Base-by-base conservation (phyloP, 148 eudicot species). In the Amaranthus palmeri region DNA sequence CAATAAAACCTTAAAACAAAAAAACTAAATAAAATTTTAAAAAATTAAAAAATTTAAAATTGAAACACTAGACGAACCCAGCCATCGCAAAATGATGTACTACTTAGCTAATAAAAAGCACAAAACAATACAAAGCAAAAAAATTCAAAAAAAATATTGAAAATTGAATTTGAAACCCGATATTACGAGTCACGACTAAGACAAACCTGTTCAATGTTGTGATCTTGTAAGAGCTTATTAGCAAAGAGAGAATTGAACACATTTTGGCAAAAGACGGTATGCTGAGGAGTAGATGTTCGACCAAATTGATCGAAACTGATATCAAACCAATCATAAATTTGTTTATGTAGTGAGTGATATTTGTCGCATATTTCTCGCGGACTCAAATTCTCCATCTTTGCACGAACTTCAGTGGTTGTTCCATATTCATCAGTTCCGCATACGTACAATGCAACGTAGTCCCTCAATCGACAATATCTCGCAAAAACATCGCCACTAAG, bases 351-450 rank as follows among this genome's bases (percentile, higher is more conserved):
- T 9, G 12, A 14, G 11, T 63, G 57, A 15, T 7, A 62, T 13
- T 73, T 64, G 9, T 73, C 76, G 9, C 70, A 25, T 12, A 72
- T 50, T 3, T 62, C 42, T 5, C 42, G 54, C 9, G 65, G 54
- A 0, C 54, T 45, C 1, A 71, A 17, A 10, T 71, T 71, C 5
- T 58, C 65, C 54, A 2, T 41, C 7, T 14, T 40, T 2, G 62
- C 72, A 8, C 62, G 49, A 17, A 72, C 75, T 40, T 72, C 68
- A 0, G 75, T 72, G 41, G 59, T 43, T 18, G 75, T 61, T 3
- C 63, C 70, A 4, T 73, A 73, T 25, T 73, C 70, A 6, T 71
- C 73, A 3, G 65, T 71, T n/a, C 65, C 73, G 54, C 65, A 71
- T n/a, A 71, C 65, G 65, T 10, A 71, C 5, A 71, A n/a, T 2